Percentiles rank a stretch among this genome's conserved stretches.
These are phyloP conservation scores for Raphanus hybrid DNA, from an alignment of 441 rosid species.

Conservation along the genomic window DNA sequence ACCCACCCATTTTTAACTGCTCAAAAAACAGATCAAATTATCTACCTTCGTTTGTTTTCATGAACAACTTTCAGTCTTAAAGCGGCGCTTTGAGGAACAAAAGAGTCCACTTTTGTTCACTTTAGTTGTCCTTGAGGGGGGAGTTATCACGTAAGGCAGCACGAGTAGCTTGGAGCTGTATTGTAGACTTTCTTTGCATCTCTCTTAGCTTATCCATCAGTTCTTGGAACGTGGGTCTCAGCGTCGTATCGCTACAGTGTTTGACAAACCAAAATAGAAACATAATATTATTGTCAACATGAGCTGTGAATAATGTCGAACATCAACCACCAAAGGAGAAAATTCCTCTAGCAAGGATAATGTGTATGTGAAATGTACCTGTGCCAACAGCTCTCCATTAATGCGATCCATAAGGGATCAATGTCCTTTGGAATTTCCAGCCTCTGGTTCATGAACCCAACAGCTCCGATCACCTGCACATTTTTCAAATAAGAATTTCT, in stretches of 20 bases:
- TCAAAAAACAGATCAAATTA: not conserved
- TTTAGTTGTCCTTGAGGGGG: conserved; percentile 47
- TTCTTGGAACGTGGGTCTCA: conserved; percentile 89
- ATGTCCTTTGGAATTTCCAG: conserved; percentile 82
- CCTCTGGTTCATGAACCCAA: conserved; percentile 95
- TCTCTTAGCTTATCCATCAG: conserved; percentile 82
- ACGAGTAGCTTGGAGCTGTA: conserved; percentile 81
- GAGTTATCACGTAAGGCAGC: conserved; percentile 50
- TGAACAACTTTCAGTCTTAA: conserved; percentile 10
- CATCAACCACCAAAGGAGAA: not conserved
- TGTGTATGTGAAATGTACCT: too few relatives aligned
- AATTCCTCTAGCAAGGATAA: too few relatives aligned
- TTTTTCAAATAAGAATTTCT: conserved; percentile 60
- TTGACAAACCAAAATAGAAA: conserved; percentile 12
- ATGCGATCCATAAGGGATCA: conserved; percentile 64
- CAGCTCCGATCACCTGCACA: conserved; percentile 95
- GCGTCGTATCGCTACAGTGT: conserved; percentile 66
- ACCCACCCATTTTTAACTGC: too few relatives aligned
- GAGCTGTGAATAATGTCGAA: too few relatives aligned
- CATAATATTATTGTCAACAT: not conserved
- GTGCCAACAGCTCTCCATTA: too few relatives aligned
- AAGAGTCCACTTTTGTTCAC: conserved; percentile 16
- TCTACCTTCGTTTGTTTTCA: conserved; percentile 7
- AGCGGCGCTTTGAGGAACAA: conserved; percentile 28
- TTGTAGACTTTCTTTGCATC: conserved; percentile 64